Evolutionary conservation across 495 filamentous ascomycete species (phyloP), one percentile per base, ranked within the genome.

Genomic region (Penicillium lagena): DNA sequence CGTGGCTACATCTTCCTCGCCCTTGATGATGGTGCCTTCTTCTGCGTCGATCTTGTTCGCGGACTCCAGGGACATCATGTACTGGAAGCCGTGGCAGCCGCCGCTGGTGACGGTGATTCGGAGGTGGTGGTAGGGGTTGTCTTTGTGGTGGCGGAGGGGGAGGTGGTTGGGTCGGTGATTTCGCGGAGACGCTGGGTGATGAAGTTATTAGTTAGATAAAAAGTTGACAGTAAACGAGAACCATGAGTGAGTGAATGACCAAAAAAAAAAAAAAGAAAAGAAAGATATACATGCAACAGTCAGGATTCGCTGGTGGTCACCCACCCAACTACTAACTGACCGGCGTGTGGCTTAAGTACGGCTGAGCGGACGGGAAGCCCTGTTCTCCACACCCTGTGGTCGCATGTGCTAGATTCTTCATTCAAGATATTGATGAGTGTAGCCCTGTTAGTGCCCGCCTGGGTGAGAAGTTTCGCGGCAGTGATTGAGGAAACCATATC

Each of bases 1-100:
- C 12, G 62, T 45, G 11, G 47, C 46, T 15, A 46, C 28, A 11
- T 58, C 56, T 6, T 49, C 40, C 22, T 65, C 55, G 14, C 67
- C 63, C 45, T 77, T 67, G 45, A 80, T 78, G 12, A 79, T 52
- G 0, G 76, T 94, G 65, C 97, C 94, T 53, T 95, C 91, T 37
- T 88, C 82, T 1, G 69, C 44, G 36, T 85, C 77, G 17, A 83
- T 63, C 42, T 77, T 74, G 17, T 68, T 52, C 1, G 63, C 68
- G 1, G 77, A 80, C 15, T 86, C 83, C 7, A 96, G 77, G 7
- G 85, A 85, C 86, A 98, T 95, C 27, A 94, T 73, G 57, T 96
- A 98, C 64, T 98, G 93, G 67, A 98, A 97, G 13, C 93, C 93
- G 68, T 98, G 94, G 65, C 93, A 98, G 31, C 93, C 93, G 46